A percentile compares a stretch with the other conserved stretches of the same genome.
Conservation (phyloP, 768 basidiomycete species). For the Phylloporus arenicola region DNA sequence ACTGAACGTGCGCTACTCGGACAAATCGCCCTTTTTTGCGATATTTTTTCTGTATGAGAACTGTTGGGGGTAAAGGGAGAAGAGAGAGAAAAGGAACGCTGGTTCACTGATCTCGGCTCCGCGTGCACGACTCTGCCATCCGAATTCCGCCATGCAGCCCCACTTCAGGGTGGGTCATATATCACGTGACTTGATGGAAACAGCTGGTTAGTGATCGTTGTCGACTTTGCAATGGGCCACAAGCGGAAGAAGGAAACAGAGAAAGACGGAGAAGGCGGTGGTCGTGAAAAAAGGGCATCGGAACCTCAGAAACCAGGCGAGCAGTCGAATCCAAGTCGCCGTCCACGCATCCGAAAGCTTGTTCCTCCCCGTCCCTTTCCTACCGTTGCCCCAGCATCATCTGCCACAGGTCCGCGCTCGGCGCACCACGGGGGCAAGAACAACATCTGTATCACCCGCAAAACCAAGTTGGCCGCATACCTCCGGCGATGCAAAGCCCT, state of each 20-base stretch:
- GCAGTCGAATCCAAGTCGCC: constrained; percentile 11
- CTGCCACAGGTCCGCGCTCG: constrained; percentile 76
- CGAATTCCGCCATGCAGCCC: constrained; percentile 13
- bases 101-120: constrained; percentile 1
- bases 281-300: constrained; percentile 11
- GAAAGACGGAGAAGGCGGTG: background rate
- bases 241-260: constrained; percentile 20
- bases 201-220: too few species aligned
- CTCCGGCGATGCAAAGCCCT: constrained; percentile 72
- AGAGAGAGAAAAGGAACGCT: constrained; percentile 4
- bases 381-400: constrained; percentile 66
- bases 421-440: constrained; percentile 78
- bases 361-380: constrained; percentile 72
- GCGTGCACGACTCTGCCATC: background rate
- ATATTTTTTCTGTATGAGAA: constrained; percentile 6
- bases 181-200: constrained; percentile 10
- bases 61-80: constrained; percentile 22
- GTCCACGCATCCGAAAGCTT: constrained; percentile 53
- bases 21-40: constrained; percentile 9
- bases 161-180: constrained; percentile 20
- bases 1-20: constrained; percentile 33
- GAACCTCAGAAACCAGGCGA: constrained; percentile 1
- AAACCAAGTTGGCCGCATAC: constrained; percentile 65
- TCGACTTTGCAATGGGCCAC: constrained; percentile 8
- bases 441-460: constrained; percentile 73